Percentiles rank a stretch among this genome's conserved stretches.
phyloP scores from a whole-genome alignment of 345 rosid species.

The Hibiscus syriacus region DNA sequence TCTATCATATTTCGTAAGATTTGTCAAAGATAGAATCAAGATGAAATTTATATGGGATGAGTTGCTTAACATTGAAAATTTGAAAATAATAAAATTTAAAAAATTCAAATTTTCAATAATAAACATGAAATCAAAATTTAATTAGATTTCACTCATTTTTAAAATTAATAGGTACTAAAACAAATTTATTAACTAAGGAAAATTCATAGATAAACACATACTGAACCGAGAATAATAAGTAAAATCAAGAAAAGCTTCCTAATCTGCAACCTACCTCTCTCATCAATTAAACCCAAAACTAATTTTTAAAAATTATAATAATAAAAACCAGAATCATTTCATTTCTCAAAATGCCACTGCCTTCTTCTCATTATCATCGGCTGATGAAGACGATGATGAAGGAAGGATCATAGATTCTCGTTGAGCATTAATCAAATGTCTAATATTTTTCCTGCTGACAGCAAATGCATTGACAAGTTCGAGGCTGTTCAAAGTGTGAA shows the following conservation, averaged over 20 bases:
- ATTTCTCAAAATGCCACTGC: background rate
- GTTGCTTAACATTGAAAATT: too few species aligned
- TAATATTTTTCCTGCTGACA: conserved; percentile 30
- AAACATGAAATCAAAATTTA: too few species aligned
- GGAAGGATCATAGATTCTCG: conserved; percentile 63
- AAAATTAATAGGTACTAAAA: too few species aligned
- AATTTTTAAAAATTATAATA: background rate
- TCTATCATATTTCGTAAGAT: too few species aligned
- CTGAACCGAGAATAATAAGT: too few species aligned
- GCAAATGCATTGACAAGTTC: conserved; percentile 57
- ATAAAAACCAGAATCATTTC: conserved; percentile 22
- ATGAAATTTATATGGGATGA: too few species aligned
- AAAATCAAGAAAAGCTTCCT: background rate
- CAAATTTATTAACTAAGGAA: too few species aligned
- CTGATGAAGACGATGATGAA: conserved; percentile 34
- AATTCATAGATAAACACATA: background rate
- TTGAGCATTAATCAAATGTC: conserved; percentile 33
- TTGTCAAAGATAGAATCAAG: too few species aligned
- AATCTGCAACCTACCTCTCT: too few species aligned
- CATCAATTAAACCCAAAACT: background rate
- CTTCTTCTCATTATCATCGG: conserved; percentile 8
- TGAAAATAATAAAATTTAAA: too few species aligned
- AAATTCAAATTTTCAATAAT: too few species aligned
- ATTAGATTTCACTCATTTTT: too few species aligned
- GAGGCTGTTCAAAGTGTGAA: conserved; percentile 31